Conservation (phyloP, 805 yeast species). For the Saturnispora saitoi region DNA sequence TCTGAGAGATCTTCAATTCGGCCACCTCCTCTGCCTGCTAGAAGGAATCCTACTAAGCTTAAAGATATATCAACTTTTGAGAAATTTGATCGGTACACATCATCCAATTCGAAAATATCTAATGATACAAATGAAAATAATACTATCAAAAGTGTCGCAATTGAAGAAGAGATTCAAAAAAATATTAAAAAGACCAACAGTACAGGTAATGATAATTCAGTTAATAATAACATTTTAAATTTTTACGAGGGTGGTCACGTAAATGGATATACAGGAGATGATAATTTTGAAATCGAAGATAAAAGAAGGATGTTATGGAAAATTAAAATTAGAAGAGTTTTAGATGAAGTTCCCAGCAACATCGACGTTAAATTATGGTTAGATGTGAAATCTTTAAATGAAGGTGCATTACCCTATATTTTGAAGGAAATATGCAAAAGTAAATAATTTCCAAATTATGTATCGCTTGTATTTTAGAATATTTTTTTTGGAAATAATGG, state of each 20-base stretch:
- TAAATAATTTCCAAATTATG: not conserved
- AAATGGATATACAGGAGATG: not conserved
- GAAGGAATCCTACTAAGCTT: not conserved
- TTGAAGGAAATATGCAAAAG: constrained; percentile 11
- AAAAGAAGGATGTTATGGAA: constrained; percentile 51
- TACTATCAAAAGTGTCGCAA: not conserved
- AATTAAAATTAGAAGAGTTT: constrained; percentile 37
- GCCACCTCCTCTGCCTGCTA: not conserved
- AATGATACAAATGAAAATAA: not conserved
- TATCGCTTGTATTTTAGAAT: not conserved
- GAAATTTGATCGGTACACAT: not conserved
- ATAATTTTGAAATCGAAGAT: constrained; percentile 25
- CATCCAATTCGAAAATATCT: not conserved
- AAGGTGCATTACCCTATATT: constrained; percentile 21
- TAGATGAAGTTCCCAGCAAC: constrained; percentile 31
- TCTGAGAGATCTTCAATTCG: not conserved
- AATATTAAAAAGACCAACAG: not conserved
- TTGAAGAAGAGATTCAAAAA: not conserved
- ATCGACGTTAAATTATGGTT: constrained; percentile 38
- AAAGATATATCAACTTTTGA: not conserved
- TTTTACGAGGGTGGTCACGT: not conserved
- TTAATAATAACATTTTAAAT: not conserved
- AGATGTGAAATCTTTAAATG: constrained; percentile 32
- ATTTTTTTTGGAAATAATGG: not conserved
- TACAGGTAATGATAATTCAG: not conserved